Percentiles rank a stretch among this genome's conserved stretches.
These are phyloP conservation scores for Elsinoe perseae DNA, from an alignment of 2,329 filamentous ascomycete genomes.

Conservation along the genomic window DNA sequence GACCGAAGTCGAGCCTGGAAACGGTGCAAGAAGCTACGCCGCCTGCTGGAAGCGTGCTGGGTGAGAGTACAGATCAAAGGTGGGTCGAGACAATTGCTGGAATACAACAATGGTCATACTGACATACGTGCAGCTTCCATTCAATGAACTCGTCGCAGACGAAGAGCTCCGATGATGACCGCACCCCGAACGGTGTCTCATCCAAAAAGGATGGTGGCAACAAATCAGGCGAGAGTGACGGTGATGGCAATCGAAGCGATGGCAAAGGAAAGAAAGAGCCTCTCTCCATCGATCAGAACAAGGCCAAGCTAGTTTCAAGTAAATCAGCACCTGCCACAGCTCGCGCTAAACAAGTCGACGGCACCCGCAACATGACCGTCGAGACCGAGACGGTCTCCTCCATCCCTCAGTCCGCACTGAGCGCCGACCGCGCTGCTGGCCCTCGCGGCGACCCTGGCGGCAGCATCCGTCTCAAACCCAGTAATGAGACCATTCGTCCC, in stretches of 20 bases:
- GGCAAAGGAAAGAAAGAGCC: constrained; percentile 16
- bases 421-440: constrained; percentile 49
- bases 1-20: constrained; percentile 48
- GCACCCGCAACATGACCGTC: constrained; percentile 89
- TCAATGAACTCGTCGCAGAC: constrained; percentile 18
- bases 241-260: constrained; percentile 51
- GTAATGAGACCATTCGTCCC: constrained; percentile 90
- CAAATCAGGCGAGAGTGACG: constrained; percentile 52
- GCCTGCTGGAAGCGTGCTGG: constrained; percentile 13
- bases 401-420: constrained; percentile 73
- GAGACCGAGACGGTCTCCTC: constrained; percentile 94
- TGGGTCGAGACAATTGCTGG: neutral
- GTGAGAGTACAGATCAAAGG: constrained; percentile 15
- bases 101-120: neutral
- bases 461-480: constrained; percentile 76
- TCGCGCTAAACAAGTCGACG: constrained; percentile 63
- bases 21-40: constrained; percentile 40
- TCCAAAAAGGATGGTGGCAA: constrained; percentile 39
- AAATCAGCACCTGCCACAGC: constrained; percentile 53
- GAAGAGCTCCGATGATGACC: constrained; percentile 33
- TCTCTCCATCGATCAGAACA: constrained; percentile 24
- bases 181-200: constrained; percentile 23
- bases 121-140: constrained; percentile 1
- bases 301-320: constrained; percentile 57
- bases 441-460: constrained; percentile 58